These are phyloP conservation scores for Chlorella vulgaris DNA, from an alignment of 139 green algal genomes.

Conservation along the genomic window DNA sequence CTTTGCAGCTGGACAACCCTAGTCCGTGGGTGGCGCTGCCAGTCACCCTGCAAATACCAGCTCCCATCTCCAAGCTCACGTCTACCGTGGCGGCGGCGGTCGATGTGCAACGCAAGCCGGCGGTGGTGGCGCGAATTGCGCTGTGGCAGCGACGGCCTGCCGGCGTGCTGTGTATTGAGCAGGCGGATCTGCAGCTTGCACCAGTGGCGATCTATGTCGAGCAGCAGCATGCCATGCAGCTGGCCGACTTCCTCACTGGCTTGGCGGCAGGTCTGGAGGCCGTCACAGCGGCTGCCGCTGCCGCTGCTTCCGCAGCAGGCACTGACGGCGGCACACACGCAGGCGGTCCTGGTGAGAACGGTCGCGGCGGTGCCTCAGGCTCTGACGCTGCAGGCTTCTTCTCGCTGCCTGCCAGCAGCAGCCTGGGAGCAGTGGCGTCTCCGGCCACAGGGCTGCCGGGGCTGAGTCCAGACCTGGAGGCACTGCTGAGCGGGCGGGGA, in stretches of 20 bases:
- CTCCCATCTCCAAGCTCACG: conserved; percentile 22
- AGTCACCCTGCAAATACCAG: conserved; percentile 48
- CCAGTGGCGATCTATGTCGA: conserved; percentile 68
- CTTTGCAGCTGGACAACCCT: conserved; percentile 79
- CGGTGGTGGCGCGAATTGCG: conserved; percentile 39
- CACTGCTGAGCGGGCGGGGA: conserved; percentile 22
- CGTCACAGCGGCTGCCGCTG: background rate
- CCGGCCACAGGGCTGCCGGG: background rate
- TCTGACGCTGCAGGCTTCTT: too few species aligned
- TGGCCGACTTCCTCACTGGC: conserved; percentile 39
- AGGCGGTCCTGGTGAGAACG: background rate
- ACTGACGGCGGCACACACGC: background rate
- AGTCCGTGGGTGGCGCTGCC: conserved; percentile 56
- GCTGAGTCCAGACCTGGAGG: conserved; percentile 8
- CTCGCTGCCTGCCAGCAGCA: background rate
- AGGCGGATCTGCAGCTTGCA: conserved; percentile 51
- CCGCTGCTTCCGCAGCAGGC: background rate
- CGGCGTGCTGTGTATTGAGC: conserved; percentile 78
- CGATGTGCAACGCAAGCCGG: background rate
- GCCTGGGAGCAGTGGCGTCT: background rate
- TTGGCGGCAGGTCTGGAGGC: background rate
- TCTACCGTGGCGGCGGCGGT: conserved; percentile 18
- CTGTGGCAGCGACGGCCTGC: conserved; percentile 68
- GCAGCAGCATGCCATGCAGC: conserved; percentile 58
- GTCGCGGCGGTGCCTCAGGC: too few species aligned